phyloP scores from a whole-genome alignment of 2,329 filamentous ascomycete genomes.

The Diaporthe ilicicola region DNA sequence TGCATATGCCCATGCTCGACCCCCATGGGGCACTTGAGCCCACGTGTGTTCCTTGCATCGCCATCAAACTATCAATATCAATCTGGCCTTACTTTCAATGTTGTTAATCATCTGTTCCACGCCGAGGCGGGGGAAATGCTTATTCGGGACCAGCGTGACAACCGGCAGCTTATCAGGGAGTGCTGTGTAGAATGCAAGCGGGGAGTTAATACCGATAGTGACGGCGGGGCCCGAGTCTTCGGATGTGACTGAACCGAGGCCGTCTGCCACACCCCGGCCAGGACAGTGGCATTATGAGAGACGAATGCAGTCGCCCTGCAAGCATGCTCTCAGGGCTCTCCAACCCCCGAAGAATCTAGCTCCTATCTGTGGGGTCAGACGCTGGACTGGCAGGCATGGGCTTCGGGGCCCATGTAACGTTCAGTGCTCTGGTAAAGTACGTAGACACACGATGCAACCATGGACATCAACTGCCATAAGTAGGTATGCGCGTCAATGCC shows the following conservation, averaged over 20 bases:
- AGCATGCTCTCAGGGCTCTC: not conserved
- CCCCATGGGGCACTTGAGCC: not conserved
- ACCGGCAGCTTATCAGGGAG: conserved; percentile 2
- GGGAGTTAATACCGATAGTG: not conserved
- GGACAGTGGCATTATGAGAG: not conserved
- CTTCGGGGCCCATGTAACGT: not conserved
- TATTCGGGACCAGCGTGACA: not conserved
- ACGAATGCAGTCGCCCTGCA: not conserved
- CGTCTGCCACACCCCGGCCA: not conserved
- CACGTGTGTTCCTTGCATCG: too few relatives aligned
- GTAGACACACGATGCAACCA: conserved; percentile 1
- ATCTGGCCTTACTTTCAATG: not conserved
- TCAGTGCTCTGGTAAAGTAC: not conserved
- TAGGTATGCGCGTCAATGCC: not conserved
- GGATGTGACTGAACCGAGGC: conserved; percentile 3
- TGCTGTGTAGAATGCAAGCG: not conserved
- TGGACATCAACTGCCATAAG: not conserved
- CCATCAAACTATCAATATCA: not conserved
- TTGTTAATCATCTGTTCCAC: too few relatives aligned
- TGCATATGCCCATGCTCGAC: too few relatives aligned
- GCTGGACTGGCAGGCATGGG: not conserved
- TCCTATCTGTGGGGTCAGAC: not conserved
- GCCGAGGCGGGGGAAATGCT: not conserved
- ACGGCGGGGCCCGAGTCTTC: not conserved
- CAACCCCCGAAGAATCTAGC: not conserved